A percentile compares a stretch with the other conserved stretches of the same genome.
Conservation (phyloP, 1,139 yeast species). For the Lodderomyces jiufengensis region DNA sequence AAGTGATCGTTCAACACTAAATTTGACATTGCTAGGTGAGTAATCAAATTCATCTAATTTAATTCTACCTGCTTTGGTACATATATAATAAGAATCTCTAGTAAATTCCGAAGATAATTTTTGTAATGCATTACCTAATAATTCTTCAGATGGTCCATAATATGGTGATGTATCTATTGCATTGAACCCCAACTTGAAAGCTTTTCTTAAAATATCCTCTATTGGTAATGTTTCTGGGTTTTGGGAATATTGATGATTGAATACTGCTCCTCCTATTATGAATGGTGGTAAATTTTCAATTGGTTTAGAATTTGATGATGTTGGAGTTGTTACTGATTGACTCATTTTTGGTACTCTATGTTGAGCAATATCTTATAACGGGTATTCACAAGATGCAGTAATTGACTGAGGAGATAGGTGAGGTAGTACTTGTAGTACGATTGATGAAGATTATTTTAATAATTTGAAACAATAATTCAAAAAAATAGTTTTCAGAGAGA, state of each 20-base stretch:
- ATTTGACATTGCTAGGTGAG: conserved; percentile 53
- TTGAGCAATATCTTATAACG: too few species aligned
- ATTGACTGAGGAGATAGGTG: too few species aligned
- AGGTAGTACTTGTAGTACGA: too few species aligned
- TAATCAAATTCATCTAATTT: conserved; percentile 71
- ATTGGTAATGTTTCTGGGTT: conserved; percentile 61
- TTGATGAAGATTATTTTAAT: too few species aligned
- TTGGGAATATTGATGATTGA: conserved; percentile 71
- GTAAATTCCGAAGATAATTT: conserved; percentile 32
- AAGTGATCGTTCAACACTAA: conserved; percentile 64
- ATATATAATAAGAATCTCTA: conserved; percentile 64
- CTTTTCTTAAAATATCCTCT: conserved; percentile 51
- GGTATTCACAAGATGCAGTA: too few species aligned
- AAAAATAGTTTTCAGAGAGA: too few species aligned
- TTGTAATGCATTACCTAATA: conserved; percentile 65
- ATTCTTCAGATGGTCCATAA: conserved; percentile 82
- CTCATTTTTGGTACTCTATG: too few species aligned
- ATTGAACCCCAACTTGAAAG: conserved; percentile 63
- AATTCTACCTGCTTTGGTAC: conserved; percentile 86
- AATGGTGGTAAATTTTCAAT: conserved; percentile 48
- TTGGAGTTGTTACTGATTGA: too few species aligned
- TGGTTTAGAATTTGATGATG: conserved; percentile 4
- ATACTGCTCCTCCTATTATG: conserved; percentile 81
- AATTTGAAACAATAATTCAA: too few species aligned
- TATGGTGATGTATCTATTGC: conserved; percentile 92